Evolutionary conservation across 345 rosid species (phyloP).

Genomic region (Ceriops decandra): DNA sequence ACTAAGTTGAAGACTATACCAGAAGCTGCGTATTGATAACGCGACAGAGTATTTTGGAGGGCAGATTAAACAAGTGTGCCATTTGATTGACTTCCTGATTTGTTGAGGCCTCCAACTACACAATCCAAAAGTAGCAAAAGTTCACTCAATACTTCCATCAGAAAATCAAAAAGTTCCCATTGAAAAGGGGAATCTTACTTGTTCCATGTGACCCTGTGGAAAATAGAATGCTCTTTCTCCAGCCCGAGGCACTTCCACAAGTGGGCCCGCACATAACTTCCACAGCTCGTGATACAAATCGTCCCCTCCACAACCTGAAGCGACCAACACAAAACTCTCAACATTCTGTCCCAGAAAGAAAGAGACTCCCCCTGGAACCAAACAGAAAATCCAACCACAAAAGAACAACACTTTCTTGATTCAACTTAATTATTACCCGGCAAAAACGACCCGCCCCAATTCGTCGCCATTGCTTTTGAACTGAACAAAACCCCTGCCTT

Average conservation of each 20-base stretch:
- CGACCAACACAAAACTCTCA: constrained; percentile 2
- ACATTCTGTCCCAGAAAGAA: constrained; percentile 11
- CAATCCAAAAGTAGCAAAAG: constrained; percentile 22
- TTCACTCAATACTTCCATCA: not conserved
- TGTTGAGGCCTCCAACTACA: constrained; percentile 81
- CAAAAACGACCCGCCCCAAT: constrained; percentile 44
- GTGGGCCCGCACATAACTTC: constrained; percentile 84
- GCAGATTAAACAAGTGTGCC: constrained; percentile 62
- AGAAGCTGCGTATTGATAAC: constrained; percentile 67
- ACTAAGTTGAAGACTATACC: constrained; percentile 37
- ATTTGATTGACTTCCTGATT: constrained; percentile 69
- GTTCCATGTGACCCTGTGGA: constrained; percentile 98
- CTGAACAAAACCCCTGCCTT: constrained; percentile 2
- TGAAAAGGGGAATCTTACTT: constrained; percentile 38
- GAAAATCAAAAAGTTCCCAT: not conserved
- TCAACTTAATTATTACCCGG: constrained; percentile 30
- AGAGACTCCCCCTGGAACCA: constrained; percentile 8
- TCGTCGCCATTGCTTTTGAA: constrained; percentile 40
- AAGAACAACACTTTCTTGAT: constrained; percentile 2
- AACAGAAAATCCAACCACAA: constrained; percentile 6
- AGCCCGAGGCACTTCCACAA: constrained; percentile 66
- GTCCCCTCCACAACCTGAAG: constrained; percentile 41
- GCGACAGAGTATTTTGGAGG: constrained; percentile 78
- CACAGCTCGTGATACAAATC: constrained; percentile 67
- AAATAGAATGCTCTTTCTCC: constrained; percentile 74